Conservation (phyloP, 75 land plant genomes). For the Larix kaempferi region DNA sequence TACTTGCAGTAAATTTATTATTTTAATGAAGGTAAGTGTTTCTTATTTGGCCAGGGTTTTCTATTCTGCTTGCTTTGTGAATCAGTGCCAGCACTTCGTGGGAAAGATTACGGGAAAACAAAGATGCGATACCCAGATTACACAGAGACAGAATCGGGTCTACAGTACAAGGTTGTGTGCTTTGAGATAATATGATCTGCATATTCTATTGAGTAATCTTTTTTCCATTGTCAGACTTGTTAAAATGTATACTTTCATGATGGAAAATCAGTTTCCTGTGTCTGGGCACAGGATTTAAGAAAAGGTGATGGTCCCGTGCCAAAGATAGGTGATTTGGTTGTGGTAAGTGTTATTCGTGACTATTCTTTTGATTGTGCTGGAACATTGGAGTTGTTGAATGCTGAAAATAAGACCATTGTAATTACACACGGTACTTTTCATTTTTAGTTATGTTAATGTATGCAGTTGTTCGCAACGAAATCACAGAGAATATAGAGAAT, state of each 20-base stretch:
- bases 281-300: slow-evolving; percentile 69
- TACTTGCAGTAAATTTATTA: slow-evolving; percentile 2
- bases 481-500: too few species aligned
- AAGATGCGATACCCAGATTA: slow-evolving; percentile 95
- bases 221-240: neutral
- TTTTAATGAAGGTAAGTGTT: slow-evolving; percentile 4
- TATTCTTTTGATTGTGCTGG: neutral
- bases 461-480: neutral
- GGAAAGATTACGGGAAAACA: slow-evolving; percentile 96
- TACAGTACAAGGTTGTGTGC: slow-evolving; percentile 83
- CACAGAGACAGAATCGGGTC: slow-evolving; percentile 76
- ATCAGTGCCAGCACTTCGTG: slow-evolving; percentile 94
- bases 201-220: neutral
- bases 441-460: neutral
- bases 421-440: neutral
- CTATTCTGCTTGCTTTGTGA: slow-evolving; percentile 17
- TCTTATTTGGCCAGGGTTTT: slow-evolving; percentile 9
- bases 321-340: slow-evolving; percentile 78
- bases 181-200: neutral
- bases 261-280: neutral
- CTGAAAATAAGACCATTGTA: neutral
- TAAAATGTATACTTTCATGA: neutral
- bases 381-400: neutral
- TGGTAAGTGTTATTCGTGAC: slow-evolving; percentile 47
- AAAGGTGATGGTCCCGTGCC: slow-evolving; percentile 67